Evolutionary conservation across 2,329 filamentous ascomycete genomes (phyloP), one percentile per base, ranked within the genome.

Genomic region (Monilinia aucupariae): DNA sequence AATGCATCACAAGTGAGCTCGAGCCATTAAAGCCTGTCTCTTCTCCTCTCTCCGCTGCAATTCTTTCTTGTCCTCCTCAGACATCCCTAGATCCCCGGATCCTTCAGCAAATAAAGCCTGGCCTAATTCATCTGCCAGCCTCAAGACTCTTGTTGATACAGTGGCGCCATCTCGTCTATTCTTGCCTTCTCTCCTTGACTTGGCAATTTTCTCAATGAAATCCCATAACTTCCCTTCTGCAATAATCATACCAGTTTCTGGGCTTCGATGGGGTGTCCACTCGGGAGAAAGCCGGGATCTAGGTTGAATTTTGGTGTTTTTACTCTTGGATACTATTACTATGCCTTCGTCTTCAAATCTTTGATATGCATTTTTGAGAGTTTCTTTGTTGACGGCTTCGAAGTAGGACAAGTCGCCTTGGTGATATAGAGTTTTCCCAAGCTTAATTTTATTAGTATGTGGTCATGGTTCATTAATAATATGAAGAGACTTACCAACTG

Each of bases 351-450:
- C 91, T 69, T 92, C 87, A 71, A 96, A 96, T 20, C 91, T 85
- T 45, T 85, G 82, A 76, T 93, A 97, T 0, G 92, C 89, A 75
- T 99, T 99, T 73, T 94, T 96, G 63, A 99, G 83, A 0, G 92
- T 96, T 75, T 99, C 93, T 71, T 97, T 97, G 80, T 99, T 99
- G 67, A 99, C 93, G 3, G 94, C 92, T 77, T 99, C 94, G 69
- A 97, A 97, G 77, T 99, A 99, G 37, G 89, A 92, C 12, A 99
- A 84, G 72, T 99, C 94, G 62, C 94, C 94, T 78, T 99, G 93
- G 74, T 99, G 93, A 73, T 97, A 99, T 1, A 99, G 82, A 0
- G 94, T 97, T 77, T 99, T 97, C 61, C 94, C 94, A 37, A 97
- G 85, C 84, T 93, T 70, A 30, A 34, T 62, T 47, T 17, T 27